Conservation (phyloP, 2,329 filamentous ascomycete species). For the Annulohypoxylon truncatum region DNA sequence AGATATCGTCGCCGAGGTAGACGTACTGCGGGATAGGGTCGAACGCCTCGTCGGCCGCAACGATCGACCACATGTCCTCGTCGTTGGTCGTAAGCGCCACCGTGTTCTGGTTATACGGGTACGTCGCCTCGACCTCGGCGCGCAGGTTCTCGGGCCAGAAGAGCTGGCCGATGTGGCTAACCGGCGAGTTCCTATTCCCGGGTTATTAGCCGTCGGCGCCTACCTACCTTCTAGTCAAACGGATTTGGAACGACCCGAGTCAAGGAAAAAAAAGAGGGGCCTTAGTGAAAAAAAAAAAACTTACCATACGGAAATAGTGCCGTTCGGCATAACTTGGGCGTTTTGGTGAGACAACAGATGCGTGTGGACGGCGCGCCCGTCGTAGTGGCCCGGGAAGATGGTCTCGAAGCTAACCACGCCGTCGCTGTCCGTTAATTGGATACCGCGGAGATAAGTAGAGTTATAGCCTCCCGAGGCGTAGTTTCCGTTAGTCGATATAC, state of each 20-base stretch:
- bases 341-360: conserved; percentile 53
- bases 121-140: conserved; percentile 46
- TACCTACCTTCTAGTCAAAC: too few species aligned
- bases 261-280: neutral
- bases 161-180: conserved; percentile 51
- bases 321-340: conserved; percentile 46
- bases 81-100: conserved; percentile 48
- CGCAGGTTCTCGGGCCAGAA: conserved; percentile 50
- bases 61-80: conserved; percentile 50
- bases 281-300: neutral
- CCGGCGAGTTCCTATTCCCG: conserved; percentile 40
- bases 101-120: conserved; percentile 49
- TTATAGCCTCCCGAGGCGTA: conserved; percentile 51
- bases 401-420: conserved; percentile 62
- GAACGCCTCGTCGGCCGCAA: conserved; percentile 45
- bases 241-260: neutral
- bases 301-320: conserved; percentile 47
- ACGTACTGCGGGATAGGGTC: conserved; percentile 65
- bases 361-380: conserved; percentile 55
- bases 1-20: conserved; percentile 61
- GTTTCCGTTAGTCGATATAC: conserved; percentile 46
- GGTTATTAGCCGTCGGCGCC: conserved; percentile 5
- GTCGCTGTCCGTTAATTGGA: conserved; percentile 59
- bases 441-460: conserved; percentile 60
- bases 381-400: conserved; percentile 58